Evolutionary conservation across 1,284 basidiomycete genomes (phyloP), one percentile per base, ranked within the genome.

Genomic region (Trametes polyzona): DNA sequence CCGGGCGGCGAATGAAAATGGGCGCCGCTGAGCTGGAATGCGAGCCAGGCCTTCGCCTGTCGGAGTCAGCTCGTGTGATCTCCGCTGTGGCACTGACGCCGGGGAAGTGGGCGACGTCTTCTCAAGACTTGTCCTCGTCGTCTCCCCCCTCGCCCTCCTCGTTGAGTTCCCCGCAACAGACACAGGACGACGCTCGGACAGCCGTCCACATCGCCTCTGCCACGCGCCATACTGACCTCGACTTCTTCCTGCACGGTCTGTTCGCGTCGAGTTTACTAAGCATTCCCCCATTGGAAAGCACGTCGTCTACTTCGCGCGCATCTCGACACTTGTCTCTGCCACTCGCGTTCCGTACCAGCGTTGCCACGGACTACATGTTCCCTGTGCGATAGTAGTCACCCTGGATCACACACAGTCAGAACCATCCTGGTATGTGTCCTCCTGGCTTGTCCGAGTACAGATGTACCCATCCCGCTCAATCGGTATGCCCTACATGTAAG

Each of bases 111-210:
- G 36, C 53, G 46, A 54, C 52, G 52, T 54, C 40, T 43, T 48
- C 53, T 32, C 48, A 32, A 47, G 21, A 35, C 54, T 42, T 51
- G 50, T 50, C 51, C 51, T 56, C 46, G 49, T 58, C 62, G 47
- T 52, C 54, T 33, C 17, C 39, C 37, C 36, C 47, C 59, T 50
- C 35, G 27, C 35, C 47, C 51, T 43, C 54, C 47, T 44, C 29
- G 47, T 24, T 40, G 41, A 17, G 11, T 2, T 14, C 24, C 23
- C 27, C 51, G 23, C 36, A n/a, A 53, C 41, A 50, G 29, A 24
- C 32, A 19, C 24, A 23, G 37, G 10, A 17, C 30, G 5, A 35
- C 37, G 11, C 11, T 35, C 23, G 17, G 2, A 27, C 37, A 19
- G 29, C 39, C 16, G 14, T 10, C 23, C 14, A 41, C 16, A n/a